Evolutionary conservation across 192 early-diverging fungal species (phyloP).

Genomic region (Thamnidium elegans): DNA sequence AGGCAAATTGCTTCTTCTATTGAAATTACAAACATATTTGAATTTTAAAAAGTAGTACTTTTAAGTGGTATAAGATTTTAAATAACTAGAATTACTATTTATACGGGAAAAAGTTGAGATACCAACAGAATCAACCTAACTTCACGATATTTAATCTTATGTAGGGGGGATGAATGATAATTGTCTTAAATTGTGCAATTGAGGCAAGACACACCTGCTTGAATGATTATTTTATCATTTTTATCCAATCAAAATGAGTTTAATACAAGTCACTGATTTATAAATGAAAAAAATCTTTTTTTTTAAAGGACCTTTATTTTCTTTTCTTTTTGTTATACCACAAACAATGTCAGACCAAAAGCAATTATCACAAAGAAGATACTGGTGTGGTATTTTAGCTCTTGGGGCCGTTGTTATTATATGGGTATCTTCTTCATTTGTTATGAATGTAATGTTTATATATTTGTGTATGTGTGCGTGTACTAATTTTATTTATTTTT

Average conservation of each 20-base stretch:
- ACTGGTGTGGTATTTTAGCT: constrained; percentile 51
- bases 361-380: constrained; percentile 3
- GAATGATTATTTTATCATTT: constrained; percentile 7
- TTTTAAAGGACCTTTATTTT: background rate
- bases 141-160: no score
- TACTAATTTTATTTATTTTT: constrained; percentile 5
- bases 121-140: no score
- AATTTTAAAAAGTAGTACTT: no score
- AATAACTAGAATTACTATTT: no score
- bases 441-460: constrained; percentile 57
- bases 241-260: background rate
- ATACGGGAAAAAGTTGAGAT: no score
- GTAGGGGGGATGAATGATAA: no score
- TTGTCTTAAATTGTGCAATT: no score
- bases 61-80: no score
- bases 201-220: no score
- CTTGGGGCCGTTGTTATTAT: constrained; percentile 72
- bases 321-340: background rate
- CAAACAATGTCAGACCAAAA: constrained; percentile 1
- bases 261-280: background rate
- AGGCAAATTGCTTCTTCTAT: constrained; percentile 6
- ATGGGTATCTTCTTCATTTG: constrained; percentile 77
- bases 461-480: background rate
- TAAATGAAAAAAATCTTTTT: background rate
- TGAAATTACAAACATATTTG: constrained; percentile 8